Evolutionary conservation across 495 filamentous ascomycete species (phyloP), one percentile per base, ranked within the genome.

Genomic region (Podospora tetraspora): DNA sequence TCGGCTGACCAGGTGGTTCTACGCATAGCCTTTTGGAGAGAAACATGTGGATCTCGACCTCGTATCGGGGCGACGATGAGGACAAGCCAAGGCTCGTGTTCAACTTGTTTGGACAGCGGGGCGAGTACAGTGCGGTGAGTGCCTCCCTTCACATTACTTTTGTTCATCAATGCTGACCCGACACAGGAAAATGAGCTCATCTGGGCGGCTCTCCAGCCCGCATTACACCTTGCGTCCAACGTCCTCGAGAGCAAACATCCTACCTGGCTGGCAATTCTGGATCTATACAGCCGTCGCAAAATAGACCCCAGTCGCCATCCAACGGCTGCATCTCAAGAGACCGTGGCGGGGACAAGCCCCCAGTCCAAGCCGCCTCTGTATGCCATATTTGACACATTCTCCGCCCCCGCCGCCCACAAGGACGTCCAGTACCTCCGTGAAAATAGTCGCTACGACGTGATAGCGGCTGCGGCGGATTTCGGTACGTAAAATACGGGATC

Each of bases 171-270:
- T 19, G 43, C 43, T 52, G 19, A 52, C 19, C 43, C 23, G 16
- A 56, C 74, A 77, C 24, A 1, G 30, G 24, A 57, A 1, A 75
- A 80, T 30, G 72, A 78, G 13, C 21, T 25, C 1, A 12, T 81
- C 5, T 80, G 79, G 78, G 16, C 34, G 5, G 79, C 78, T 0
- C n/a, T 81, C 3, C 75, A 77, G 22, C 78, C 79, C 8, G 76
- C 75, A 1, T 56, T 80, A 9, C 66, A 70, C 13, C 66, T 80
- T 12, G 75, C 62, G 19, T 65, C 78, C 5, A 66, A 66, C 2
- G 32, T 80, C 0, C 59, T 81, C 0, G 7, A 65, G 0, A 62
- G 30, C 8, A 61, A 61, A 0, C 77, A 68, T 9, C 73, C 76
- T 11, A 57, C 37, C 23, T 69, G 77, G 57, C 11, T 37, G 0